A percentile compares a stretch with the other conserved stretches of the same genome.
Evolutionary conservation across 1,284 basidiomycete genomes (phyloP).

Genomic region (Ustilago vetiveriae): DNA sequence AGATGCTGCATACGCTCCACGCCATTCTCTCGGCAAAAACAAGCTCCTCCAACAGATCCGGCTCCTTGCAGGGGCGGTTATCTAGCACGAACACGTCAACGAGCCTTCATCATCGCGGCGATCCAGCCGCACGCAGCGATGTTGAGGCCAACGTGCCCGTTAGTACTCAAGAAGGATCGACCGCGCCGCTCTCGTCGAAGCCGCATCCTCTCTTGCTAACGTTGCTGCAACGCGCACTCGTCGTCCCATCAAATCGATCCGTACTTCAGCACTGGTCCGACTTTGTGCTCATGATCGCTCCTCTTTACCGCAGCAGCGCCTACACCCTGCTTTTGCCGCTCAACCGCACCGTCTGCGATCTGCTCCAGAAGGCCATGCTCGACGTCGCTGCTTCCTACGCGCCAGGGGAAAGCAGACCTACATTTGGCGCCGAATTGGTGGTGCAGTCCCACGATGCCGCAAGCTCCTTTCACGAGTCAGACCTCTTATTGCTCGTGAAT

Average conservation of each 20-base stretch:
- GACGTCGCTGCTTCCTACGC: constrained; percentile 70
- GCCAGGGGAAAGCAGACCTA: constrained; percentile 51
- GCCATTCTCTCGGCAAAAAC: constrained; percentile 70
- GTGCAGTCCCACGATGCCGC: constrained; percentile 23
- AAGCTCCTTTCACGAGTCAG: constrained; percentile 45
- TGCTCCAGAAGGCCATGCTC: constrained; percentile 74
- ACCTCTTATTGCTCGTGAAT: constrained; percentile 52
- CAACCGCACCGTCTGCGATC: constrained; percentile 81
- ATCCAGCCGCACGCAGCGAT: constrained; percentile 15
- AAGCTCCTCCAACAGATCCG: constrained; percentile 7
- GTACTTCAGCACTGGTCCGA: constrained; percentile 95
- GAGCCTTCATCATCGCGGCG: constrained; percentile 15
- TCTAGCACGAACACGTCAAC: constrained; percentile 17
- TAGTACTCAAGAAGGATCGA: not conserved
- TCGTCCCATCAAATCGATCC: constrained; percentile 76
- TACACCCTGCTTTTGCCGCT: constrained; percentile 79
- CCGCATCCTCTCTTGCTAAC: constrained; percentile 75
- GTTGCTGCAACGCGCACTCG: constrained; percentile 82
- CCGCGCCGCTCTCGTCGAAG: constrained; percentile 1
- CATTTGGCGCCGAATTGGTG: constrained; percentile 36
- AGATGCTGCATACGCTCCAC: constrained; percentile 88
- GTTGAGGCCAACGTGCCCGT: not conserved
- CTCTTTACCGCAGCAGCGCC: constrained; percentile 79
- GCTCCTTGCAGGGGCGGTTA: constrained; percentile 9
- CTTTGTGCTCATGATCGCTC: constrained; percentile 88